Percentiles rank a stretch among this genome's conserved stretches.
Evolutionary conservation across 495 filamentous ascomycete genomes (phyloP).

Genomic region (Clohesyomyces aquaticus): DNA sequence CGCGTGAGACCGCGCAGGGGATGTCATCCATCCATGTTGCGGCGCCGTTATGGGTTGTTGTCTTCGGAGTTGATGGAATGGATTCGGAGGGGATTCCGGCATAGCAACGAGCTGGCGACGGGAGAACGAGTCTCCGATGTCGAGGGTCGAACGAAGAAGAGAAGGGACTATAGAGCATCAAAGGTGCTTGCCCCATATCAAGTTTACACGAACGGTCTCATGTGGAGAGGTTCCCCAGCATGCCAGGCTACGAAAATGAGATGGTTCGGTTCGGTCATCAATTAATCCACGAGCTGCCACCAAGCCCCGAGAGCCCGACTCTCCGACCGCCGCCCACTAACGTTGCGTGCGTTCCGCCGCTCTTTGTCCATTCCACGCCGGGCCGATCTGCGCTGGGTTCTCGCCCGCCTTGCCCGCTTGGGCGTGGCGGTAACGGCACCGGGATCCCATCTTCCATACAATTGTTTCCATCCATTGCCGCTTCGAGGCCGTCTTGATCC

Average conservation of each 20-base stretch:
- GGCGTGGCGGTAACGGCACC: background rate
- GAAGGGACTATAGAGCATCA: background rate
- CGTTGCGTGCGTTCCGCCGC: background rate
- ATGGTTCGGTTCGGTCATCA: background rate
- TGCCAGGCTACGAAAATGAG: background rate
- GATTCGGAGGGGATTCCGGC: background rate
- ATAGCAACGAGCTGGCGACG: background rate
- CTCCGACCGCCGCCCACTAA: background rate
- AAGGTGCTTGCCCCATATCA: background rate
- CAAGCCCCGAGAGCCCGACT: background rate
- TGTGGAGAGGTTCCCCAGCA: background rate
- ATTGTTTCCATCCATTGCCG: too few relatives aligned
- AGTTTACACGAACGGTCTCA: too few relatives aligned
- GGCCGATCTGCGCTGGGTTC: background rate
- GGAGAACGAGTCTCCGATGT: background rate
- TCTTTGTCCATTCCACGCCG: background rate
- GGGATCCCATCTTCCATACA: background rate
- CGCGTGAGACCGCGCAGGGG: constrained; percentile 31
- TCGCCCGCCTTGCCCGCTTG: background rate
- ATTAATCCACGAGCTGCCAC: too few relatives aligned
- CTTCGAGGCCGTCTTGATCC: too few relatives aligned
- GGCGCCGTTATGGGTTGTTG: constrained; percentile 21
- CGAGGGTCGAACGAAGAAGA: background rate
- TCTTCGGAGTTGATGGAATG: background rate
- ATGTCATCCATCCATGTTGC: constrained; percentile 31